Conservation (phyloP, 805 yeast species). For the Teunomyces aglyptinius region DNA sequence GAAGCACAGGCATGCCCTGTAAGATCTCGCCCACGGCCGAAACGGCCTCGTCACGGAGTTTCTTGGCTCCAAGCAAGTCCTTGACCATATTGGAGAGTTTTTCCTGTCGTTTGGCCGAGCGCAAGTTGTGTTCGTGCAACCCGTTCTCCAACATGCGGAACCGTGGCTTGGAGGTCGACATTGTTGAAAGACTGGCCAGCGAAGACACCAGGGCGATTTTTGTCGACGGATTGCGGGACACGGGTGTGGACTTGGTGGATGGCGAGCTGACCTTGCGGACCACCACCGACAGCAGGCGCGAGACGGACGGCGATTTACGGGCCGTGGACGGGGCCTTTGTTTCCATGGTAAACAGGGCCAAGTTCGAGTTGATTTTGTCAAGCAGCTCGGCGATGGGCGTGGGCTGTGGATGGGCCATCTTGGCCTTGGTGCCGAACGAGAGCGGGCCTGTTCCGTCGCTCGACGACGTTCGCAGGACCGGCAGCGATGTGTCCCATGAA, state of each 20-base stretch:
- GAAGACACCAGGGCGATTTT: conserved; percentile 15
- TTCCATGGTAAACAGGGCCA: not conserved
- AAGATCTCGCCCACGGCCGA: conserved; percentile 71
- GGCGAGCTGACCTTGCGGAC: conserved; percentile 6
- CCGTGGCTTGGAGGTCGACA: conserved; percentile 36
- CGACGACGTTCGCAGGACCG: conserved; percentile 8
- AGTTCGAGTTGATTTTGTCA: conserved; percentile 10
- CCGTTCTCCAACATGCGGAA: conserved; percentile 66
- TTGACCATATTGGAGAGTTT: conserved; percentile 72
- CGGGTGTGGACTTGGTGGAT: conserved; percentile 12
- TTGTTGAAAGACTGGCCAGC: conserved; percentile 8
- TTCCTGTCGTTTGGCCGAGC: conserved; percentile 75
- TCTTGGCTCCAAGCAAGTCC: conserved; percentile 72
- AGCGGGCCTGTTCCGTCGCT: conserved; percentile 4
- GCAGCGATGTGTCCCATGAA: conserved; percentile 5
- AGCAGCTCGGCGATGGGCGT: conserved; percentile 7
- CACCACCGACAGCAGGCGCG: conserved; percentile 8
- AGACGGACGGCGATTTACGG: conserved; percentile 9
- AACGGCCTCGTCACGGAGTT: conserved; percentile 65
- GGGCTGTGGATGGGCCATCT: conserved; percentile 8
- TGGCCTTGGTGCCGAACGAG: conserved; percentile 6
- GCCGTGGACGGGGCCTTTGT: not conserved
- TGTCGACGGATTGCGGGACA: conserved; percentile 20
- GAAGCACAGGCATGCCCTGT: conserved; percentile 15
- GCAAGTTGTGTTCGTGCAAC: conserved; percentile 74